These are phyloP conservation scores for Platanus orientalis DNA, from an alignment of 164 flowering plant species.

Conservation along the genomic window DNA sequence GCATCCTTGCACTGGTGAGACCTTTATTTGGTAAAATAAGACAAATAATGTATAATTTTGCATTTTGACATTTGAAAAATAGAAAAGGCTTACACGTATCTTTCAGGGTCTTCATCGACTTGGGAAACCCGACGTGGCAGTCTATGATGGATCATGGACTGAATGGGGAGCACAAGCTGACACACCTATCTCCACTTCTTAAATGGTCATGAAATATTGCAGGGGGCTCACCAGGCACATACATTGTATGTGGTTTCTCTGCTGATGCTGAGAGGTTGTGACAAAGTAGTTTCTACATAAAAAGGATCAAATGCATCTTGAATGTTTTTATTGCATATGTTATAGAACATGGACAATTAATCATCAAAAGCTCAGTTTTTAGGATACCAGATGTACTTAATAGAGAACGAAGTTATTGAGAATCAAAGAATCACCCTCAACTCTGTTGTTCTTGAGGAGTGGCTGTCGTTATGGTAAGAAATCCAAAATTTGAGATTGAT, in stretches of 20 bases:
- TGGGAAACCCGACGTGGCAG: slow-evolving; percentile 75
- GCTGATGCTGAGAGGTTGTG: too few relatives aligned
- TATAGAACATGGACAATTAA: too few relatives aligned
- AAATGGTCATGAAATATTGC: not conserved
- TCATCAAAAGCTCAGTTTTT: too few relatives aligned
- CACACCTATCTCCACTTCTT: slow-evolving; percentile 49
- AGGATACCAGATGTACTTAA: too few relatives aligned
- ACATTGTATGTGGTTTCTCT: too few relatives aligned
- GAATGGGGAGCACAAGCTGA: slow-evolving; percentile 85
- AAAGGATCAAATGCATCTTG: too few relatives aligned
- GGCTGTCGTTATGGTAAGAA: too few relatives aligned
- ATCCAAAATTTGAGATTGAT: too few relatives aligned
- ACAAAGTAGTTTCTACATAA: slow-evolving; percentile 13
- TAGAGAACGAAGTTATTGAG: too few relatives aligned
- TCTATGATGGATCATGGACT: slow-evolving; percentile 99
- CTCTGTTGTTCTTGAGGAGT: too few relatives aligned
- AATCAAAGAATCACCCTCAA: too few relatives aligned
- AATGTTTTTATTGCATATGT: too few relatives aligned
- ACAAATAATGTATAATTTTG: not conserved
- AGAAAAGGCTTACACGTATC: not conserved
- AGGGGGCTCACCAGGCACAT: not conserved
- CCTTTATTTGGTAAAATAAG: not conserved
- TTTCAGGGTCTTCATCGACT: slow-evolving; percentile 89
- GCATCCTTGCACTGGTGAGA: slow-evolving; percentile 83
- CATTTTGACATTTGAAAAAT: not conserved